Percentiles rank a stretch among this genome's conserved stretches.
Conservation (phyloP, 2,329 filamentous ascomycete species). For the Fusarium pseudocircinatum region DNA sequence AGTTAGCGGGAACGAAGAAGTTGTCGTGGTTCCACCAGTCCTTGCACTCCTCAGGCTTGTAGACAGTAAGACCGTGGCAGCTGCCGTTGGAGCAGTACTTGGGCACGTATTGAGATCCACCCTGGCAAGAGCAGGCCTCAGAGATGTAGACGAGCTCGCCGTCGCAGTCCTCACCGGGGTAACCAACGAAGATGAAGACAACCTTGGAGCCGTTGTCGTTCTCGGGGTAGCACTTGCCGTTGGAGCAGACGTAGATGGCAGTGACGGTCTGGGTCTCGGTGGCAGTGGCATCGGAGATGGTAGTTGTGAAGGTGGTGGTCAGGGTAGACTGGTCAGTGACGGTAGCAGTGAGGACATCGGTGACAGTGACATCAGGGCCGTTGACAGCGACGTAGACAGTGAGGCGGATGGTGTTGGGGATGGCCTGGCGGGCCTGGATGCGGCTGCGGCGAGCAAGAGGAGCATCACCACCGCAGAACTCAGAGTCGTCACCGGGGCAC, state of each 20-base stretch:
- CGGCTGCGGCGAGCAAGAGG: constrained; percentile 20
- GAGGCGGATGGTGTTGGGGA: constrained; percentile 36
- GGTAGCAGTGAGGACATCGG: constrained; percentile 18
- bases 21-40: constrained; percentile 23
- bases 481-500: constrained; percentile 35
- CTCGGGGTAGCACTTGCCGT: constrained; percentile 27
- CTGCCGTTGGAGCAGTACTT: constrained; percentile 21
- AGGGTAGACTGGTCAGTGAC: constrained; percentile 28
- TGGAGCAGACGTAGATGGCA: constrained; percentile 31
- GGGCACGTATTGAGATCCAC: constrained; percentile 33
- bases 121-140: constrained; percentile 33
- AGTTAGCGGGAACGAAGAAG: constrained; percentile 27
- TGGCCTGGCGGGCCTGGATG: constrained; percentile 28
- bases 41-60: constrained; percentile 36
- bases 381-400: constrained; percentile 34
- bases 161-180: constrained; percentile 29
- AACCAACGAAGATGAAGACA: constrained; percentile 35
- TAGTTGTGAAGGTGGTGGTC: constrained; percentile 34
- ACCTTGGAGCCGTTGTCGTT: background rate
- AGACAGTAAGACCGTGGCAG: constrained; percentile 37
- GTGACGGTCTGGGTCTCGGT: constrained; percentile 30
- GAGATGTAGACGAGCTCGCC: constrained; percentile 33
- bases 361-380: background rate
- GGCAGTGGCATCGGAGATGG: constrained; percentile 14
- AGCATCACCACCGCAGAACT: constrained; percentile 38